Conservation (phyloP, 257 asterid species). For the Fraxinus cuspidata region DNA sequence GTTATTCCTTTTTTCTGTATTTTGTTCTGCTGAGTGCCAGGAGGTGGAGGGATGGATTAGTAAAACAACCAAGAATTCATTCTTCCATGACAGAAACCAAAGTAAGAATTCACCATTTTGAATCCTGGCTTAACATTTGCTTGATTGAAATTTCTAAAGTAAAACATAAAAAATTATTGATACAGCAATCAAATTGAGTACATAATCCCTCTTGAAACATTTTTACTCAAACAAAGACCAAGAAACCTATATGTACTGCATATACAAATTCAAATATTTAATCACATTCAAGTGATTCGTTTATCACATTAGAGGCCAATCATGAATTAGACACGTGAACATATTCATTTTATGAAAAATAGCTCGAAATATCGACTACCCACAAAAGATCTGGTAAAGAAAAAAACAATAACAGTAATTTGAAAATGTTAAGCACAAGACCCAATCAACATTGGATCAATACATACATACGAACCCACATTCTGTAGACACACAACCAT, state of each 20-base stretch:
- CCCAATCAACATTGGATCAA: constrained; percentile 25
- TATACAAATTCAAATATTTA: background rate
- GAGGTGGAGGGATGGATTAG: too few species aligned
- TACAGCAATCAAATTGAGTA: background rate
- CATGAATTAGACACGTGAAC: background rate
- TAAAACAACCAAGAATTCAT: background rate
- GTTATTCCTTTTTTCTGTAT: too few species aligned
- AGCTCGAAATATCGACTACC: background rate
- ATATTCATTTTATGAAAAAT: constrained; percentile 20
- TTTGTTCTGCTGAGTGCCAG: too few species aligned
- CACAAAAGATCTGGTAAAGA: constrained; percentile 2
- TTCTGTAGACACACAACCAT: background rate
- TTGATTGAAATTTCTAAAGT: background rate
- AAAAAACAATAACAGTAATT: background rate
- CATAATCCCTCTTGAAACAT: background rate
- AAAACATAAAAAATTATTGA: background rate
- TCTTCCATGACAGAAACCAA: background rate
- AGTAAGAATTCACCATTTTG: background rate
- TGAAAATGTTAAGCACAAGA: constrained; percentile 1
- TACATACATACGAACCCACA: constrained; percentile 25
- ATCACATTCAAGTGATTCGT: background rate
- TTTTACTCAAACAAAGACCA: background rate
- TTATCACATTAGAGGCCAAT: background rate
- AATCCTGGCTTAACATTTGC: background rate
- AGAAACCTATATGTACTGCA: background rate